Evolutionary conservation across 306 rosid genomes (phyloP).

Genomic region (Medicago arabica): DNA sequence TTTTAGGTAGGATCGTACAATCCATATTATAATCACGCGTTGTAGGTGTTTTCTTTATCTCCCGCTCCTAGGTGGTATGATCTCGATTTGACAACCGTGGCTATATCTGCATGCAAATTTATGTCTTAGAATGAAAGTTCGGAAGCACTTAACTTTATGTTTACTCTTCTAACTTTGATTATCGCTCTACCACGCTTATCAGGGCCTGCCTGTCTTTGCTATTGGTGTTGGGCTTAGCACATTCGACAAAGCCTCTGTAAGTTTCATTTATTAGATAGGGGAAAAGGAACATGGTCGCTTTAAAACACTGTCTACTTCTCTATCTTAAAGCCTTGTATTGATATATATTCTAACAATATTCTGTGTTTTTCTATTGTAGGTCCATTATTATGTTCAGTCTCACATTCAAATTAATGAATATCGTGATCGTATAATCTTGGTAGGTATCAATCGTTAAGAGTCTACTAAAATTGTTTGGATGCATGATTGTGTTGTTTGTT

Average conservation of each 20-base stretch:
- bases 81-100: conserved; percentile 18
- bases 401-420: conserved; percentile 98
- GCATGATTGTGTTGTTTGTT: conserved; percentile 15
- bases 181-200: conserved; percentile 37
- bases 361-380: conserved; percentile 54
- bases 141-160: neutral
- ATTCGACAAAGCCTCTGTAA: conserved; percentile 93
- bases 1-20: neutral
- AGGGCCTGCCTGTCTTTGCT: conserved; percentile 95
- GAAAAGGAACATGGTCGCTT: conserved; percentile 32
- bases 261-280: conserved; percentile 45
- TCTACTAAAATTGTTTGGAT: conserved; percentile 2
- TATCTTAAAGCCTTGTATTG: conserved; percentile 22
- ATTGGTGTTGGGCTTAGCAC: conserved; percentile 88
- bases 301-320: conserved; percentile 9
- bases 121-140: neutral
- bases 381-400: conserved; percentile 95
- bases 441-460: conserved; percentile 46
- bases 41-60: neutral
- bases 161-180: conserved; percentile 9
- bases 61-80: neutral
- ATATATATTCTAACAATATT: conserved; percentile 20
- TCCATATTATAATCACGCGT: neutral
- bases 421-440: conserved; percentile 85
- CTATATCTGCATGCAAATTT: conserved; percentile 3